Conservation (phyloP, 2,329 filamentous ascomycete genomes). For the Diaporthe vexans region DNA sequence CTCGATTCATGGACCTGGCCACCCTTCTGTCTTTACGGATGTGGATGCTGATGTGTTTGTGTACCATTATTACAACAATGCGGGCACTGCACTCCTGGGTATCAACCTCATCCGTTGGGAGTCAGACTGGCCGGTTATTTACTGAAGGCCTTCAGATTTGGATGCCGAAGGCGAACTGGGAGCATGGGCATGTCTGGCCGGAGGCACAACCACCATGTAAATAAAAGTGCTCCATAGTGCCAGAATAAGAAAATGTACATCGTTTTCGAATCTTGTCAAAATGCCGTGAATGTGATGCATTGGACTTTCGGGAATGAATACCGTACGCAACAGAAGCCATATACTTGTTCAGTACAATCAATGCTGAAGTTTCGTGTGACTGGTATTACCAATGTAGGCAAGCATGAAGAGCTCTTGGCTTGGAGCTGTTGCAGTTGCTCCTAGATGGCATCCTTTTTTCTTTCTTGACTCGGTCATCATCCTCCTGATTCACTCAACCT, state of each 20-base stretch:
- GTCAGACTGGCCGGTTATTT: conserved; percentile 7
- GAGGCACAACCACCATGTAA: no score
- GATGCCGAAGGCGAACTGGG: not conserved
- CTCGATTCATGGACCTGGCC: not conserved
- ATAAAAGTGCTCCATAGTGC: not conserved
- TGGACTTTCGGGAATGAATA: not conserved
- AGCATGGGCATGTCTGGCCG: not conserved
- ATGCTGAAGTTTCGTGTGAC: not conserved
- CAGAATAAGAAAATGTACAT: not conserved
- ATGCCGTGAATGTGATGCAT: not conserved
- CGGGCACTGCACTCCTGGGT: conserved; percentile 2
- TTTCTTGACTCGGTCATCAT: not conserved
- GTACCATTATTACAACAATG: conserved; percentile 10
- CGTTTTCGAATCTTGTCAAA: not conserved
- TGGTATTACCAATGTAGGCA: not conserved
- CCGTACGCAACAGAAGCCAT: not conserved
- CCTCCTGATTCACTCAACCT: not conserved
- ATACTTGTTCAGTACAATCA: not conserved
- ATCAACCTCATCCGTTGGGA: conserved; percentile 2
- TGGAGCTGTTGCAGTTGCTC: not conserved
- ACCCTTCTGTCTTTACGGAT: conserved; percentile 4
- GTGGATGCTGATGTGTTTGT: conserved; percentile 15
- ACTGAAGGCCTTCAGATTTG: not conserved
- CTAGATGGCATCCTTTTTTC: not conserved
- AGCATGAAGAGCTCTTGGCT: not conserved